phyloP scores from a whole-genome alignment of 345 rosid species.

The Theobroma cacao region DNA sequence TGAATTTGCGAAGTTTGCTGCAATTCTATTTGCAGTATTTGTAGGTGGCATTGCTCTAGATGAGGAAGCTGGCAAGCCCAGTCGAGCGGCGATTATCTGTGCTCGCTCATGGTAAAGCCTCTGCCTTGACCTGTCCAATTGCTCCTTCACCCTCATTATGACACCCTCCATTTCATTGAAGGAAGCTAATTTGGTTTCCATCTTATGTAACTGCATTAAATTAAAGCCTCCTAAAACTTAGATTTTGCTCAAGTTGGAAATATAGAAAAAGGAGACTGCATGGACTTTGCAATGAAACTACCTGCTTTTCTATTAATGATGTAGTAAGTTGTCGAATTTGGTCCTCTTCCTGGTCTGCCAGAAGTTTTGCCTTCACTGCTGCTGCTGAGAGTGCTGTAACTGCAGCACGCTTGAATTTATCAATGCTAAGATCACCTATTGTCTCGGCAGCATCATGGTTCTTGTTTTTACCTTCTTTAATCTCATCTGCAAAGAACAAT shows the following conservation, averaged over 20 bases:
- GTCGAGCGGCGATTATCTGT: conserved; percentile 90
- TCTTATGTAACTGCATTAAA: conserved; percentile 68
- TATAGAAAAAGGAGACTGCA: neutral
- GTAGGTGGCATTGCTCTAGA: conserved; percentile 55
- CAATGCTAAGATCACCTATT: conserved; percentile 45
- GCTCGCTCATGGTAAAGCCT: conserved; percentile 87
- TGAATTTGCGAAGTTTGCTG: conserved; percentile 54
- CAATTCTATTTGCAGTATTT: conserved; percentile 67
- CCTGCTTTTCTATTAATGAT: conserved; percentile 87
- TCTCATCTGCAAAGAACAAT: conserved; percentile 30
- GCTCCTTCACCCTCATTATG: conserved; percentile 72
- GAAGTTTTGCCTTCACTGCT: conserved; percentile 89
- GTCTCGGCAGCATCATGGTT: conserved; percentile 37
- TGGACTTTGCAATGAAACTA: conserved; percentile 17
- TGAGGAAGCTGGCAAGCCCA: conserved; percentile 62
- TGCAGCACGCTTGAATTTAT: conserved; percentile 75
- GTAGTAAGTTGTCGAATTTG: conserved; percentile 72
- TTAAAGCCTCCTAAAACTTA: conserved; percentile 5
- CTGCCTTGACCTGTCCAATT: conserved; percentile 87
- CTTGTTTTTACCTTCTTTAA: conserved; percentile 36
- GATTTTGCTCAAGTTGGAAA: neutral
- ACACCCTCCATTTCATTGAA: conserved; percentile 76
- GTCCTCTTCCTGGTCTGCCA: conserved; percentile 84
- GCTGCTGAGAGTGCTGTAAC: conserved; percentile 86
- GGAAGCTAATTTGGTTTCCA: conserved; percentile 80